Percentiles rank a stretch among this genome's conserved stretches.
Conservation (phyloP, 306 rosid genomes). For the Cucurbita ficifolia region DNA sequence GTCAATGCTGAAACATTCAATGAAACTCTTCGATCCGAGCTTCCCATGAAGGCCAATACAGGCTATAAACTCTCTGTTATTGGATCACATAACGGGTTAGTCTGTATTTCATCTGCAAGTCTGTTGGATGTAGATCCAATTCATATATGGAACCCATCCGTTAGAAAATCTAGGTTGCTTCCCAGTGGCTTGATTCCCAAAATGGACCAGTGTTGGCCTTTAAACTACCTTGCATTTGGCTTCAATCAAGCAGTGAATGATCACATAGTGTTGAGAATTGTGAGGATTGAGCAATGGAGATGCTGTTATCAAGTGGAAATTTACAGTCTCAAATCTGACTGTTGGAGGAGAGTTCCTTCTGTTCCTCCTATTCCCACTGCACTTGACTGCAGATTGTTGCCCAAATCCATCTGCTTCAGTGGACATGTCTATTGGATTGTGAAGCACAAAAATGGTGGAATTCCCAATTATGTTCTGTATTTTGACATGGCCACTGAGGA, state of each 20-base stretch:
- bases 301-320: neutral
- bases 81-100: neutral
- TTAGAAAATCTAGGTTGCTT: neutral
- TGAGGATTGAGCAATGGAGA: neutral
- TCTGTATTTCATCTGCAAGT: constrained; percentile 4
- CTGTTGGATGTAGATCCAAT: neutral
- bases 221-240: neutral
- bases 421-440: neutral
- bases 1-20: neutral
- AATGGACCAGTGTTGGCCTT: neutral
- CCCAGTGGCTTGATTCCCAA: neutral
- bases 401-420: constrained; percentile 1
- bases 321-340: constrained; percentile 1
- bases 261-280: constrained; percentile 4
- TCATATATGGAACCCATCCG: neutral
- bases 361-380: neutral
- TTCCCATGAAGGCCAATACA: neutral
- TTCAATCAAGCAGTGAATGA: neutral
- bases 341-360: constrained; percentile 1
- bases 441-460: constrained; percentile 1
- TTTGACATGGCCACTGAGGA: neutral
- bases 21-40: neutral
- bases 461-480: neutral
- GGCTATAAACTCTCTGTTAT: neutral
- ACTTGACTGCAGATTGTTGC: constrained; percentile 3